Evolutionary conservation across 768 basidiomycete genomes (phyloP).

Genomic region (Erythrobasidium yunnanense): DNA sequence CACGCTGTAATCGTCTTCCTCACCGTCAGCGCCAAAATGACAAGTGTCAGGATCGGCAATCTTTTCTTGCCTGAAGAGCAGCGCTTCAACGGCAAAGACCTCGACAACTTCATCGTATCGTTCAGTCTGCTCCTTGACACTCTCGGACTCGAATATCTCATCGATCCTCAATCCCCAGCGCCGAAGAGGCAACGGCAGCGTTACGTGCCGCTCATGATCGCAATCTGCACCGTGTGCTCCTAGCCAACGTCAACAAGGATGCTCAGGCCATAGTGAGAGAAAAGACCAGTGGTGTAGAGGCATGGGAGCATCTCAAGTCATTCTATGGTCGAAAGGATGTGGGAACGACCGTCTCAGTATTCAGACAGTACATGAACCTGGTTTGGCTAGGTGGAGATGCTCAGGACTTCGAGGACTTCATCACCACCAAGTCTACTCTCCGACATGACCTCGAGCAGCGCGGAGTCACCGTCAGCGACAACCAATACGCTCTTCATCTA

Average conservation of each 20-base stretch:
- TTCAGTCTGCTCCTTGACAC: not conserved
- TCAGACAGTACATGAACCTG: slow-evolving; percentile 2
- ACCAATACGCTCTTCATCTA: slow-evolving; percentile 1
- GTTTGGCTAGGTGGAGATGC: not conserved
- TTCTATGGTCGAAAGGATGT: not conserved
- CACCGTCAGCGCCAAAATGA: too few species aligned
- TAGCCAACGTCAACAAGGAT: not conserved
- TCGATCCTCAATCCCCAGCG: not conserved
- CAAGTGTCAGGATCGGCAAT: not conserved
- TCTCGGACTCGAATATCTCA: slow-evolving; percentile 6
- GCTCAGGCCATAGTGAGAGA: not conserved
- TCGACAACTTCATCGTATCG: not conserved
- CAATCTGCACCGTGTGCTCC: not conserved
- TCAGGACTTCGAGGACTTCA: not conserved
- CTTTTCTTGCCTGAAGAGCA: not conserved
- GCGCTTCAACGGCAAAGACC: not conserved
- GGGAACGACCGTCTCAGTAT: not conserved
- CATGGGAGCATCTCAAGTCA: not conserved
- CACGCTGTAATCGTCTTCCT: too few species aligned
- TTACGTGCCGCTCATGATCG: not conserved
- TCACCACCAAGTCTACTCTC: not conserved
- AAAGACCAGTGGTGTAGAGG: not conserved
- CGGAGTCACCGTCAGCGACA: not conserved
- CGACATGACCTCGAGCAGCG: not conserved
- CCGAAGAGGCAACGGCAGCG: not conserved